Base-by-base conservation (phyloP, 345 rosid species). In the Ceriops decandra region DNA sequence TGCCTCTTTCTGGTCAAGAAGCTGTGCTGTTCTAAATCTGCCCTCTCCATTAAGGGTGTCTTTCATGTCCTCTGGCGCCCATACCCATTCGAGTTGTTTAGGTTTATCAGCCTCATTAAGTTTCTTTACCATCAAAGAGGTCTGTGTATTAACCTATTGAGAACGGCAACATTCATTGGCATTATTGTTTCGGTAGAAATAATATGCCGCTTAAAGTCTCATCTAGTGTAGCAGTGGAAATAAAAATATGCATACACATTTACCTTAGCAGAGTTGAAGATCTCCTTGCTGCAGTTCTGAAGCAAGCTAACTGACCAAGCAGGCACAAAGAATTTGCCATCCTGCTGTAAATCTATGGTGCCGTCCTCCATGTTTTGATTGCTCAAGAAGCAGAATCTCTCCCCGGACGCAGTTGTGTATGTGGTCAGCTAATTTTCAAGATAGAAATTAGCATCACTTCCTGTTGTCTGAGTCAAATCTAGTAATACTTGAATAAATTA, bases 261-360 rank as follows among this genome's bases (percentile, higher is more conserved):
- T 42, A 57, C 64, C 75, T 66, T 72, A 1, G 67, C 76, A 27
- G 56, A 31, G 71, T 52, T 66, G 62, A 51, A 53, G 24, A 60
- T 36, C 52, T 66, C 76, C 61, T 72, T 35, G 61, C 60, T 72
- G 38, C 76, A 72, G 21, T 42, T 58, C 24, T 49, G 70, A 7
- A 72, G 76, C 13, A 72, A 59, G 27, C 65, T 65, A 27, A 72
- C 70, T 17, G 70, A 72, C 66, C 70, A 72, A 58, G 66, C 70
- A 5, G 76, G 70, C 17, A 65, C 24, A 15, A 13, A 19, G 52
- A 46, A 65, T 10, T 72, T 42, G 2, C 59, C 59, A 56, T 72
- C 66, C 33, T 60, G 64, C 28, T 66, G 51, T 42, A 63, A 52
- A 51, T 59, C 60, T 6, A 60, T 19, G 20, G 32, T 35, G 16